Evolutionary conservation across 2,329 filamentous ascomycete species (phyloP), one percentile per base, ranked within the genome.

Genomic region (Annulohypoxylon truncatum): DNA sequence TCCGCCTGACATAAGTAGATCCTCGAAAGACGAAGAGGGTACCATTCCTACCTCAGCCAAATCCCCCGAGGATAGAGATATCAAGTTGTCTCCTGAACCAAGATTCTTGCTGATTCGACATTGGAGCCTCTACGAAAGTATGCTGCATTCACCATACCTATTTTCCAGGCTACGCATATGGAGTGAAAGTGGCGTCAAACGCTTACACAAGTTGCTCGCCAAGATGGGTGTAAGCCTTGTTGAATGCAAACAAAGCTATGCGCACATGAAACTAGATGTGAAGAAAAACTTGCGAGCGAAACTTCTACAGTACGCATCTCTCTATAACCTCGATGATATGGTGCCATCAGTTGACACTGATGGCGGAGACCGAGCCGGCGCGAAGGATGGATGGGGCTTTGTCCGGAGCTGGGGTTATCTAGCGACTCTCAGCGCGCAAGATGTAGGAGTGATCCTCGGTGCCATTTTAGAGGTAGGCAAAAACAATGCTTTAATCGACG

Each of bases 371-470:
- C 87, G 89, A 55, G 90, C 85, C 15, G 89, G 90, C 20, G 88
- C 89, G 48, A 95, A 95, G 75, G 94, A 97, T 77, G 94, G 94
- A 9, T 98, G 95, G 95, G 95, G 96, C 0, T 99, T 98, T 76
- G 95, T 98, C 15, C 88, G 94, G 63, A 97, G 93, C 76, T 99
- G 96, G 96, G 96, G 96, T 9, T 99, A 94, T 94, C 92, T 94
- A 77, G 95, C 94, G 0, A 97, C 95, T 52, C 84, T 98, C 24
- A 96, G 92, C 67, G 96, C 96, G 4, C 92, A 95, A 51, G 96
- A 99, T 77, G 93, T 97, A 0, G 93, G 93, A n/a, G 92, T 97
- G 13, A 90, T 98, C 28, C 87, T 98, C 18, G 94, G 94, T 55
- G 94, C 95, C 13, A 90, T 99, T 50, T 87, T 99, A 1, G 96